Conservation (phyloP, 495 filamentous ascomycete genomes). For the Bacidia rubella region DNA sequence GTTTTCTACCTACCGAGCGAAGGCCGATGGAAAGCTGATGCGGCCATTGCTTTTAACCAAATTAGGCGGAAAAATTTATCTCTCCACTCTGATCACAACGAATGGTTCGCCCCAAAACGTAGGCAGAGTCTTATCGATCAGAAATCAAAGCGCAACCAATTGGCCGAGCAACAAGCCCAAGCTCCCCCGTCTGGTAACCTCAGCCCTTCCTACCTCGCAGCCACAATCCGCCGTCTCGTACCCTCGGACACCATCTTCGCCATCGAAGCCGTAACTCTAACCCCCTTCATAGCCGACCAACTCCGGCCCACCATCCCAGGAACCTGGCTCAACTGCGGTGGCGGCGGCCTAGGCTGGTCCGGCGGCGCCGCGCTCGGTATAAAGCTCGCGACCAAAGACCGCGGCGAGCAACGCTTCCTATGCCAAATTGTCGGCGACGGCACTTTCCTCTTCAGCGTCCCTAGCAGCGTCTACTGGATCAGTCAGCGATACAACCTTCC, state of each 20-base stretch:
- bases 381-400: slow-evolving; percentile 53
- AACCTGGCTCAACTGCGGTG: slow-evolving; percentile 86
- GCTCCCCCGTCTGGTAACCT: slow-evolving; percentile 27
- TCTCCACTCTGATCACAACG: slow-evolving; percentile 43
- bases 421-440: slow-evolving; percentile 90
- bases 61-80: too few relatives aligned
- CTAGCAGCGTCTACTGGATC: slow-evolving; percentile 90
- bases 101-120: background rate
- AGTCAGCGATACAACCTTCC: slow-evolving; percentile 74
- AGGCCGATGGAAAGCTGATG: slow-evolving; percentile 63
- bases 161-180: background rate
- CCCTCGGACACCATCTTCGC: slow-evolving; percentile 72
- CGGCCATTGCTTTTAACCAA: slow-evolving; percentile 57
- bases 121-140: background rate
- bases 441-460: slow-evolving; percentile 79
- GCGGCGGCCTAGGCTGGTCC: slow-evolving; percentile 91
- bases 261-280: slow-evolving; percentile 81
- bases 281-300: slow-evolving; percentile 64
- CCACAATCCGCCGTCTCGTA: slow-evolving; percentile 46
- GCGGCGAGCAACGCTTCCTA: slow-evolving; percentile 57
- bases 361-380: slow-evolving; percentile 79
- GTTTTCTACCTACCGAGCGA: slow-evolving; percentile 65
- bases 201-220: slow-evolving; percentile 56
- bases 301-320: slow-evolving; percentile 64
- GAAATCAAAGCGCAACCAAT: background rate